These are phyloP conservation scores for Aspergillus versicolor DNA, from an alignment of 2,329 filamentous ascomycete species.

Conservation along the genomic window DNA sequence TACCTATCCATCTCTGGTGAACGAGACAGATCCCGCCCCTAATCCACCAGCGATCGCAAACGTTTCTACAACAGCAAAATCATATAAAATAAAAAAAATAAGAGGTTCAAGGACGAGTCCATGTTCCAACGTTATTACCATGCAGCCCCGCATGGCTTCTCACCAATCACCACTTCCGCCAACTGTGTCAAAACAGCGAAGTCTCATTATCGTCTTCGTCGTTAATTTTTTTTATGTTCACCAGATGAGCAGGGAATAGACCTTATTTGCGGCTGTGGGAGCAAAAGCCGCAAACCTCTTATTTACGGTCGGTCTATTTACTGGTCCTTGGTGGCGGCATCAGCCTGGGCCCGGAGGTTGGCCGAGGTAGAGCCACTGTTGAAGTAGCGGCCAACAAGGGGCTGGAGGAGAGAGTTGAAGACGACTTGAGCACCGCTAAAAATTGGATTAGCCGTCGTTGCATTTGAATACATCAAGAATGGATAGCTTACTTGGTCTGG, in stretches of 20 bases:
- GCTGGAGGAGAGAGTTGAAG: constrained; percentile 94
- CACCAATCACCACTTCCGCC: neutral
- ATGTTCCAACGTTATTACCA: constrained; percentile 5
- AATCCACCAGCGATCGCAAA: constrained; percentile 8
- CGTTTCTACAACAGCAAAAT: constrained; percentile 13
- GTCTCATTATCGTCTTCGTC: constrained; percentile 6
- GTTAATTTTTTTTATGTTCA: neutral
- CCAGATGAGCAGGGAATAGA: constrained; percentile 21
- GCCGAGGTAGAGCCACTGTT: constrained; percentile 71
- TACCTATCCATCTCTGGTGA: constrained; percentile 14
- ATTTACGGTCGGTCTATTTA: constrained; percentile 34
- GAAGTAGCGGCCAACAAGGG: constrained; percentile 93
- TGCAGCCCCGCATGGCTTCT: neutral
- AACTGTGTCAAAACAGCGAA: neutral
- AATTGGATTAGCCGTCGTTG: constrained; percentile 11
- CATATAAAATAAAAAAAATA: constrained; percentile 12
- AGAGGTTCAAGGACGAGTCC: constrained; percentile 3
- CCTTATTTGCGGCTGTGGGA: constrained; percentile 16
- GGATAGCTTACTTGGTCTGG: constrained; percentile 73
- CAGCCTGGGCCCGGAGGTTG: constrained; percentile 85
- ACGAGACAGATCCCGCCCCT: constrained; percentile 7
- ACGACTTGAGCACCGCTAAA: constrained; percentile 87
- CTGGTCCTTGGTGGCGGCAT: constrained; percentile 63
- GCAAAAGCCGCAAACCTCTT: constrained; percentile 8
- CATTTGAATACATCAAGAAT: neutral